These are phyloP conservation scores for Calocera viscosa DNA, from an alignment of 768 basidiomycete genomes.

Conservation along the genomic window DNA sequence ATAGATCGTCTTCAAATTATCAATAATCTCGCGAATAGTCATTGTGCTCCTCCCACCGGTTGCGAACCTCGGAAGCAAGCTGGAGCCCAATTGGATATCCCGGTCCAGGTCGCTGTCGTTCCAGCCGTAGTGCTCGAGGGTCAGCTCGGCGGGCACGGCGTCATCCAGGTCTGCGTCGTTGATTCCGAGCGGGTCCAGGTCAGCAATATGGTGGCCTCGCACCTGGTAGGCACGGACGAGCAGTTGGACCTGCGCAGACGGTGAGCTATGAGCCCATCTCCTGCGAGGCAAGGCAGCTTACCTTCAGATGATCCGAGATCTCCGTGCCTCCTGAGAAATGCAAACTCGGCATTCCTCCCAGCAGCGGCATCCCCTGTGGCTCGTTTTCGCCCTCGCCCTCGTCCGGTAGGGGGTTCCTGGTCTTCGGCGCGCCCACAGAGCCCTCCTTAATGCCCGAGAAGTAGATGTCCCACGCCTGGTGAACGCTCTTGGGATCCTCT, in stretches of 20 bases:
- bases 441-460: conserved; percentile 84
- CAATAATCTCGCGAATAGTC: conserved; percentile 84
- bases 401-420: neutral
- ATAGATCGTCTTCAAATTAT: conserved; percentile 81
- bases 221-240: conserved; percentile 98
- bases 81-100: conserved; percentile 86
- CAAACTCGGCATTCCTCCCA: conserved; percentile 70
- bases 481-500: conserved; percentile 82
- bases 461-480: conserved; percentile 88
- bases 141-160: conserved; percentile 73
- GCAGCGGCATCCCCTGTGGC: conserved; percentile 28
- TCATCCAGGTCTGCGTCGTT: conserved; percentile 75
- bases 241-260: conserved; percentile 64
- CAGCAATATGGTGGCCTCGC: conserved; percentile 90
- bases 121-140: conserved; percentile 89
- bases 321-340: conserved; percentile 44
- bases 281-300: conserved; percentile 25
- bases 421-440: neutral
- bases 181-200: conserved; percentile 92
- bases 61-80: conserved; percentile 90
- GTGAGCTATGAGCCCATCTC: neutral
- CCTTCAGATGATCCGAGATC: conserved; percentile 90
- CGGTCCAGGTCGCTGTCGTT: conserved; percentile 88
- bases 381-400: neutral
- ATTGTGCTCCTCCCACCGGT: conserved; percentile 75